These are phyloP conservation scores for Monilinia fructigena DNA, from an alignment of 2,329 filamentous ascomycete genomes.

Conservation along the genomic window DNA sequence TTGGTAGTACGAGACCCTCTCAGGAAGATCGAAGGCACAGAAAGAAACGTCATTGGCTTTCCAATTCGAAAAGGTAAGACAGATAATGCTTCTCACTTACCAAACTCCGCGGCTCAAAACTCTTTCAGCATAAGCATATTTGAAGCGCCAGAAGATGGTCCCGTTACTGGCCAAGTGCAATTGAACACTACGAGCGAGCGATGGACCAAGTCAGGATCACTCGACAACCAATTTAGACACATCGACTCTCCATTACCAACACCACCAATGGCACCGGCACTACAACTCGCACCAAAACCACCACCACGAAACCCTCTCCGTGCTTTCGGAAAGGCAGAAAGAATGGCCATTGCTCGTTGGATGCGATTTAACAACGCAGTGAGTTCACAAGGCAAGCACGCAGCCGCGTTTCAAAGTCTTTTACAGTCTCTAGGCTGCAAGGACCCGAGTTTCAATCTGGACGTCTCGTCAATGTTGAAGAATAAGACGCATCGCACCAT, in stretches of 20 bases:
- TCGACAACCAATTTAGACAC: not conserved
- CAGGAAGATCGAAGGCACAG: not conserved
- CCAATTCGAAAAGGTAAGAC: not conserved
- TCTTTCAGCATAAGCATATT: not conserved
- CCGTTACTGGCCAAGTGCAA: not conserved
- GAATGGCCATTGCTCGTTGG: not conserved
- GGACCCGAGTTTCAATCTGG: conserved; percentile 7
- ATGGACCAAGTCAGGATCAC: not conserved
- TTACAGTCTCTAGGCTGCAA: not conserved
- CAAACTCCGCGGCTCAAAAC: not conserved
- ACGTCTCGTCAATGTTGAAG: not conserved
- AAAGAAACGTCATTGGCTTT: too few relatives aligned
- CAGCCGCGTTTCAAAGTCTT: not conserved
- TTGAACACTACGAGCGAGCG: not conserved
- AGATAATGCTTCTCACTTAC: not conserved
- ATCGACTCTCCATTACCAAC: not conserved
- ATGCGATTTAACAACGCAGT: not conserved
- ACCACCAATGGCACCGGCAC: not conserved
- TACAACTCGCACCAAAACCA: not conserved
- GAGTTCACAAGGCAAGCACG: not conserved
- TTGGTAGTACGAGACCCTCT: not conserved
- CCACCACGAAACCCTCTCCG: not conserved
- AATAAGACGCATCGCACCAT: not conserved
- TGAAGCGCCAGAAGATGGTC: not conserved
- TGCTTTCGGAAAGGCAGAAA: not conserved